Evolutionary conservation across 257 asterid genomes (phyloP), one percentile per base, ranked within the genome.

Genomic region (Craterostigma plantagineum): DNA sequence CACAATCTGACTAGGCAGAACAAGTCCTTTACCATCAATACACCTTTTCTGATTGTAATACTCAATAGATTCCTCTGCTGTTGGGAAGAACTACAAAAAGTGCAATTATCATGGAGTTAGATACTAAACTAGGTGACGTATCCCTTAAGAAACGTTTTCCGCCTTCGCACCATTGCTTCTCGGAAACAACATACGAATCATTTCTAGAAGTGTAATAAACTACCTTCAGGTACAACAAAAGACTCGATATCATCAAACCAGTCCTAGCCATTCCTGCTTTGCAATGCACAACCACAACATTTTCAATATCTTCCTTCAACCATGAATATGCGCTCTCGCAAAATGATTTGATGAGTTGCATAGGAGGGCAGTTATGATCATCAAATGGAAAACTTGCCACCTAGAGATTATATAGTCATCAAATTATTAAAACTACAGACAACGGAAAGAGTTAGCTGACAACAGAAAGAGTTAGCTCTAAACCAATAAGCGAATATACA

Each of bases 251-350:
- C 99, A 90, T 90, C 72, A 90, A 75, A 33, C 99, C 99, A 17
- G 96, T 83, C 72, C 99, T 77, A 43, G 94, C 99, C 99, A 90
- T 90, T 61, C 99, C 99, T 43, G 94, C 99, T 68, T 90, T 90
- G 66, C 99, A 90, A 62, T 90, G 99, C 58, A 90, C 99, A 17
- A 90, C 99, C 52, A 90, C 96, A 11, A 83, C 94, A 67, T 90
- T 83, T 61, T 90, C 96, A 59, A 90, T 90, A 64, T 90, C 99
- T 62, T 83, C 84, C 76, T 90, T 90, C 73, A 90, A 66, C 99
- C 96, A 90, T 37, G 94, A 90, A 69, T 90, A 90, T 11, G 99
- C 99, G 64, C 99, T 90, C 57, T 77, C 95, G 70, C 99, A 90
- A 71, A 90, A 90, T 11, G 75, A 80, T 61, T 64, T 73, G 46